These are phyloP conservation scores for Sporothrix brasiliensis DNA, from an alignment of 2,329 filamentous ascomycete species.

Conservation along the genomic window DNA sequence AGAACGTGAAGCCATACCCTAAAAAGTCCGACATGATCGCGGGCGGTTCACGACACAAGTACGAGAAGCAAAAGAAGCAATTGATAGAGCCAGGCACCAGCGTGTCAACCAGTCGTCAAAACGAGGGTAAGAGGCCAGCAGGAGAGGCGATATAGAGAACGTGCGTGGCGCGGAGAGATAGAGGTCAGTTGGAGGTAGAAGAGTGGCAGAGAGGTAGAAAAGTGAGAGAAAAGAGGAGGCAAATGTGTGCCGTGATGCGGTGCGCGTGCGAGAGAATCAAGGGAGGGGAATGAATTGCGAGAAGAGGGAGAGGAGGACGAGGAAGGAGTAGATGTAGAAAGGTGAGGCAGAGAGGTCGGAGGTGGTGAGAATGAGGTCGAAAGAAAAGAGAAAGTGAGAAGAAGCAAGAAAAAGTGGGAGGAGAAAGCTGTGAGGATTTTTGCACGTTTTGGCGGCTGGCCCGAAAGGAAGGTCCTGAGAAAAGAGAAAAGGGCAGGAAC, in stretches of 20 bases:
- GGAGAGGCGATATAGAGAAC: neutral
- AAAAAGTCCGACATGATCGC: constrained; percentile 36
- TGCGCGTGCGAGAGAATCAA: too few species aligned
- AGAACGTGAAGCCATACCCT: constrained; percentile 31
- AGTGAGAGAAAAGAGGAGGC: neutral
- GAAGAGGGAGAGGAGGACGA: neutral
- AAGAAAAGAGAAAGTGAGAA: neutral
- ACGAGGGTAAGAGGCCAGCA: neutral
- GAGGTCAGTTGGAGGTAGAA: neutral
- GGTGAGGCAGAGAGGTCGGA: neutral
- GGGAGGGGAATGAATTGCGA: neutral
- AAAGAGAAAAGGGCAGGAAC: constrained; percentile 19
- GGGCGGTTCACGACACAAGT: neutral
- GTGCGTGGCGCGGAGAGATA: neutral
- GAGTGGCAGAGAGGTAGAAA: neutral
- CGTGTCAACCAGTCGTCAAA: neutral
- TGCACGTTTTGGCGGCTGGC: constrained; percentile 17
- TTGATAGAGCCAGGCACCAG: neutral
- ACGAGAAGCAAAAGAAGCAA: neutral
- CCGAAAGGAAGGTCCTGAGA: neutral
- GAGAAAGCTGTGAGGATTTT: constrained; percentile 29
- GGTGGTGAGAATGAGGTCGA: constrained; percentile 9
- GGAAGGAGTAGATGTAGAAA: neutral
- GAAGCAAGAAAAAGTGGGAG: neutral
- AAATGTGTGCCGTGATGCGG: neutral